phyloP scores from a whole-genome alignment of 192 early-diverging fungal genomes.

The Gamsiella multidivaricata region DNA sequence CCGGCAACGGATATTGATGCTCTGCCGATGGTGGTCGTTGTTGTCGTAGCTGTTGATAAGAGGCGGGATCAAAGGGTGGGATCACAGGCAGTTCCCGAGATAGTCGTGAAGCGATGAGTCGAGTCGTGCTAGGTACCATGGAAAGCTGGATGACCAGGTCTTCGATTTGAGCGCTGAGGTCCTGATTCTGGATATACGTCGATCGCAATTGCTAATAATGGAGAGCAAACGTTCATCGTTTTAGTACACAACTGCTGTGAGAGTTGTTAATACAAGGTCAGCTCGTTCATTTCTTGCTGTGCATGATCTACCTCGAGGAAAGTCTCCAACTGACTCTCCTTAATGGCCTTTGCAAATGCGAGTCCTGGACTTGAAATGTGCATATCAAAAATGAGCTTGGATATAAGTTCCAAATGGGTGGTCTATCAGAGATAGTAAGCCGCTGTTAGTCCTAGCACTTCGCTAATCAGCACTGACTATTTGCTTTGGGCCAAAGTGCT shows the following conservation, averaged over 20 bases:
- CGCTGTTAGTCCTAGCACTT: not conserved
- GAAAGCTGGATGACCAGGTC: slow-evolving; percentile 43
- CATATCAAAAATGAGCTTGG: slow-evolving; percentile 47
- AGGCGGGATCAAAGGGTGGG: slow-evolving; percentile 5
- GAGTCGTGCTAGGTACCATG: slow-evolving; percentile 14
- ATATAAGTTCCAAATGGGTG: slow-evolving; percentile 35
- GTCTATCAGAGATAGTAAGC: slow-evolving; percentile 12
- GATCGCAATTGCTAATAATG: slow-evolving; percentile 22
- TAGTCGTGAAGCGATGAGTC: not conserved
- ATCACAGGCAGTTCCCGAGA: slow-evolving; percentile 17
- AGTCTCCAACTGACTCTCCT: slow-evolving; percentile 16
- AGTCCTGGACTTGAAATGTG: slow-evolving; percentile 20
- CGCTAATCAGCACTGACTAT: not conserved
- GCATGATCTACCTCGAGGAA: slow-evolving; percentile 52
- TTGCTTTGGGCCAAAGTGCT: not conserved
- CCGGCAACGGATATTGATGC: slow-evolving; percentile 1
- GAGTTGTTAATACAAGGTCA: too few relatives aligned
- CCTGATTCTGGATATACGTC: slow-evolving; percentile 11
- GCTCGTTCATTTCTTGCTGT: too few relatives aligned
- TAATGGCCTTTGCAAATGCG: slow-evolving; percentile 39
- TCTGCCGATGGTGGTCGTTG: slow-evolving; percentile 4
- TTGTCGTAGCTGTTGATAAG: slow-evolving; percentile 1
- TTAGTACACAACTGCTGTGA: too few relatives aligned
- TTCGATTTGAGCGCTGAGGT: slow-evolving; percentile 44
- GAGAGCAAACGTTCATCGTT: too few relatives aligned